These are phyloP conservation scores for Starmerella stigmatis DNA, from an alignment of 805 yeast species.

Conservation along the genomic window DNA sequence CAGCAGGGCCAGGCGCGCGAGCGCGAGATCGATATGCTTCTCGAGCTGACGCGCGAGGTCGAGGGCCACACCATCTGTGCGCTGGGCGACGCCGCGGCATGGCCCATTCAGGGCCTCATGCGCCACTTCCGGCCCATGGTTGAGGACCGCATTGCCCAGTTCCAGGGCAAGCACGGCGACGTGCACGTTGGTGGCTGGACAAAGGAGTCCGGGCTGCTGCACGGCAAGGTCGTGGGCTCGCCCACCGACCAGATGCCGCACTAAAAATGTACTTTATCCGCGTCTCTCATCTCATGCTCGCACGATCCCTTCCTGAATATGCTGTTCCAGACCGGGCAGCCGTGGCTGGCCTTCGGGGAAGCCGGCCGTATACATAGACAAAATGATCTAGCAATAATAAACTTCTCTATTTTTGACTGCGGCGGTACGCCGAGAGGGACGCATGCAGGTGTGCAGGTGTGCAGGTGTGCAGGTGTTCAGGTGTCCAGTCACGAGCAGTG, in stretches of 20 bases:
- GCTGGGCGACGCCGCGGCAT: slow-evolving; percentile 84
- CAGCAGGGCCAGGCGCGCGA: slow-evolving; percentile 67
- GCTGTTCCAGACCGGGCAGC: no score
- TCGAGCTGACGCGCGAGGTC: slow-evolving; percentile 73
- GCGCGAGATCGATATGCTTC: slow-evolving; percentile 73
- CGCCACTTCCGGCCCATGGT: slow-evolving; percentile 75
- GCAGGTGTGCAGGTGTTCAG: no score
- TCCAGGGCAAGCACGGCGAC: slow-evolving; percentile 40
- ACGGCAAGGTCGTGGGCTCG: slow-evolving; percentile 52
- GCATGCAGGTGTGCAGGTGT: no score
- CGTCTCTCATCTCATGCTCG: no score
- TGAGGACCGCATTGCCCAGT: slow-evolving; percentile 63
- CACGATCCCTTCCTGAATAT: no score
- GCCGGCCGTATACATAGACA: no score
- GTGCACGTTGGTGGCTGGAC: slow-evolving; percentile 74
- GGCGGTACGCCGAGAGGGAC: no score
- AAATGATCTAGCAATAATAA: no score
- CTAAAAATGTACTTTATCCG: slow-evolving; percentile 8
- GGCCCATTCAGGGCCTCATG: slow-evolving; percentile 87
- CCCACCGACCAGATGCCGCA: slow-evolving; percentile 21
- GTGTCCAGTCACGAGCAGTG: no score
- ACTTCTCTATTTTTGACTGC: no score
- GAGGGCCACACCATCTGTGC: slow-evolving; percentile 92
- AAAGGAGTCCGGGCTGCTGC: slow-evolving; percentile 44
- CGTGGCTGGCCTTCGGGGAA: no score